Base-by-base conservation (phyloP, 148 eudicot genomes). In the Rhododendron molle region DNA sequence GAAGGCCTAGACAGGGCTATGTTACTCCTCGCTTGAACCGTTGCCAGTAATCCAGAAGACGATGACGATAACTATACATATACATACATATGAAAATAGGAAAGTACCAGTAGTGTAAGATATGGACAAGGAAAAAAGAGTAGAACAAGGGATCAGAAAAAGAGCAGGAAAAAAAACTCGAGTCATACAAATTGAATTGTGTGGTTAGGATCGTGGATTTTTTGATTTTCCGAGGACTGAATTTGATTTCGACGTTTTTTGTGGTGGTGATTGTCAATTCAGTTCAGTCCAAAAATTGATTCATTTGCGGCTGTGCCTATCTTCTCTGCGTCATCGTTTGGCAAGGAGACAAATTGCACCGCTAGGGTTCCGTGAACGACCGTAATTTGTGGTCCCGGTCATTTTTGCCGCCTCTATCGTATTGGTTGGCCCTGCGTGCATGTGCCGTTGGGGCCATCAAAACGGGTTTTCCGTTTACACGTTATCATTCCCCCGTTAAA, bases 281-380 rank as follows among this genome's bases (percentile, higher is more conserved):
- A 32, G 16, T 18, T 49, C 62, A 85, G 21, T 12, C 32, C 73
- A 23, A 52, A 52, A 83, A 13, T 10, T 56, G 23, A 1, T 34
- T 18, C 60, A 18, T 30, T 20, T 79, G 81, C 38, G 34, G 80
- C 81, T 30, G 6, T 47, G 34, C 60, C 23, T 49, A n/a, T 49
- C 60, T 50, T 2, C 60, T 79, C 60, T 28, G 60, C 36, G 20
- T 49, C 60, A 40, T 78, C 28, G 34, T 78, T 44, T 11, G 15
- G 81, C 34, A 78, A n/a, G 6, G 34, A 43, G 23, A 14, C 40
- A 67, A 67, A 28, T 44, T 78, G 40, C 14, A 74, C 82, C 84
- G 84, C 86, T 86, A 88, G 87, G 87, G 83, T 88, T 90, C 73
- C 88, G 84, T 85, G 81, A 58, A n/a, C 26, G n/a, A 56, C 83